Conservation (phyloP, 257 asterid species). For the Solanum lycopersicoides region DNA sequence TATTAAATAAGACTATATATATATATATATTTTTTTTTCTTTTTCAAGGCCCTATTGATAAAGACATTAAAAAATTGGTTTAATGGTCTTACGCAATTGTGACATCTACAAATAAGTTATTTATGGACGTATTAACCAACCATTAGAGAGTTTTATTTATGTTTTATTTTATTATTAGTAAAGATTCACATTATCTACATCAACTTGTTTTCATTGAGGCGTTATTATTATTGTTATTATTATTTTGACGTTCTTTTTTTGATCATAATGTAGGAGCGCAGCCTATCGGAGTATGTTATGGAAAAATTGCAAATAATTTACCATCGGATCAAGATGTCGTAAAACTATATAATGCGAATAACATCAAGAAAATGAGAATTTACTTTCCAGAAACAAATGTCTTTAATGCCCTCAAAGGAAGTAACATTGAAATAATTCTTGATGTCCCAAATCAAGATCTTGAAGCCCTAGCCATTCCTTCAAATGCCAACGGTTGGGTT, state of each 20-base stretch:
- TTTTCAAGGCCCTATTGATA: neutral
- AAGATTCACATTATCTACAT: too few species aligned
- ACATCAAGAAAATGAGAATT: slow-evolving; percentile 14
- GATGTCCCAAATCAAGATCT: slow-evolving; percentile 14
- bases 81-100: neutral
- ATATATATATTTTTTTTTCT: neutral
- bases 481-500: slow-evolving; percentile 19
- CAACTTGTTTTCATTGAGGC: too few species aligned
- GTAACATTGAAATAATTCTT: slow-evolving; percentile 13
- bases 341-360: slow-evolving; percentile 7
- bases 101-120: neutral
- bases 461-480: neutral
- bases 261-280: neutral
- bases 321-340: slow-evolving; percentile 16
- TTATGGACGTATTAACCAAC: neutral
- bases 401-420: slow-evolving; percentile 24
- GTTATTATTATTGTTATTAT: neutral
- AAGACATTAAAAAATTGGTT: neutral
- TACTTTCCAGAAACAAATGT: neutral
- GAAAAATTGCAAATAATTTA: slow-evolving; percentile 15
- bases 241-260: neutral
- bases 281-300: slow-evolving; percentile 17
- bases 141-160: neutral
- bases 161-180: too few species aligned
- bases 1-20: neutral